phyloP scores from a whole-genome alignment of 495 filamentous ascomycete genomes.

The Aspergillus coremiiformis region DNA sequence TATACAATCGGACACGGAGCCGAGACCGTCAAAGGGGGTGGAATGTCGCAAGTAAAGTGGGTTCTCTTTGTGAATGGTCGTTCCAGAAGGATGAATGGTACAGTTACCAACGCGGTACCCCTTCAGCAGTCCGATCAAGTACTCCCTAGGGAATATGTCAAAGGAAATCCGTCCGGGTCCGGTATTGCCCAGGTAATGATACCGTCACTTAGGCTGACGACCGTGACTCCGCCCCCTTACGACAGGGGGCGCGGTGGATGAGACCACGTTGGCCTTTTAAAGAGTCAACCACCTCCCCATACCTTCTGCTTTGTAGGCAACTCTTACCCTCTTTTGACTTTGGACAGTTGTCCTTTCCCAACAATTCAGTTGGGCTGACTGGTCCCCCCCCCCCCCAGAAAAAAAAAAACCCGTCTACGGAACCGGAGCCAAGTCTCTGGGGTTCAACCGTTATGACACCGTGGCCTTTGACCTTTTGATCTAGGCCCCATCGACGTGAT shows the following conservation, averaged over 20 bases:
- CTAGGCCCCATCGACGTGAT: slow-evolving; percentile 1
- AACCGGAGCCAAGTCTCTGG: slow-evolving; percentile 17
- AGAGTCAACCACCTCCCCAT: slow-evolving; percentile 22
- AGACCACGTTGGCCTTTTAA: slow-evolving; percentile 45
- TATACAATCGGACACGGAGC: not conserved
- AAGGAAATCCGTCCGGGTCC: not conserved
- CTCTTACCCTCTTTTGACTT: slow-evolving; percentile 8
- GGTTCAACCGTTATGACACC: slow-evolving; percentile 31
- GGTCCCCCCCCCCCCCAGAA: not conserved
- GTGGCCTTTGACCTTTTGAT: slow-evolving; percentile 23
- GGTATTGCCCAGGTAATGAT: slow-evolving; percentile 6
- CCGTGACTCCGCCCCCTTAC: slow-evolving; percentile 18
- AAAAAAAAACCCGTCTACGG: not conserved
- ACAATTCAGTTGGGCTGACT: not conserved
- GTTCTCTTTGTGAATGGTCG: not conserved
- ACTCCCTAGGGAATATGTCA: not conserved
- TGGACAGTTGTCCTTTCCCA: slow-evolving; percentile 33
- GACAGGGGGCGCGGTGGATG: slow-evolving; percentile 15
- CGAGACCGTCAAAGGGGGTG: not conserved
- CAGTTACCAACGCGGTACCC: not conserved
- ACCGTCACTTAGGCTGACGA: slow-evolving; percentile 17
- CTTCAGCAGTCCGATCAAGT: not conserved
- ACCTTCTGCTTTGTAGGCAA: slow-evolving; percentile 8
- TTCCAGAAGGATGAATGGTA: not conserved
- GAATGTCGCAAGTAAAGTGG: not conserved